Base-by-base conservation (phyloP, 2,329 filamentous ascomycete genomes). In the Bipolaris victoriae region DNA sequence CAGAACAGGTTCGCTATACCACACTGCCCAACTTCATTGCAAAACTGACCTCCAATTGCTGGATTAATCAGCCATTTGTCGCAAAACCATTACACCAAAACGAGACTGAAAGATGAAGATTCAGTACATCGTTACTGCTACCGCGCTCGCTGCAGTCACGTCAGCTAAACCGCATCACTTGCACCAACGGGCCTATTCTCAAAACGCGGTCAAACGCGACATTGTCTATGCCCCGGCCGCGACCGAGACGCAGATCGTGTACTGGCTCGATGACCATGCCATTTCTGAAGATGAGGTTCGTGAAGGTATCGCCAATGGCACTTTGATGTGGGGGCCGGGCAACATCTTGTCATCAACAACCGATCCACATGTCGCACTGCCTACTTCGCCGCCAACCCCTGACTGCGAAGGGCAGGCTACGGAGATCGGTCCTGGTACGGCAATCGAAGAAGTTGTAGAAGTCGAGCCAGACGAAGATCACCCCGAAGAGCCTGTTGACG, bases 251-350 rank as follows among this genome's bases (percentile, higher is more conserved):
- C 84, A 88, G 65, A 86, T 88, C 54, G 84, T 89, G 55, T 97
- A 93, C 78, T 83, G 89, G 73, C 80, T 93, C 52, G 85, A 89
- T 59, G 89, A 88, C 59, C 67, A 87, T 70, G 62, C 79, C 33
- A 83, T 96, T 65, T 80, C 81, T 51, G 78, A 84, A 58, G 77
- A 84, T 0, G 84, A 92, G 58, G 92, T 92, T 52, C 83, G 89
- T 78, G 74, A 85, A 53, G 91, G 92, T 63, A 83, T 98, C 66
- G 79, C 83, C 55, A 84, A 88, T 60, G 90, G 92, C 50, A 84
- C 85, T 45, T 73, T 86, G 44, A 76, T 82, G 58, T 95, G 87
- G 80, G 81, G 89, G 45, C 80, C 90, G 47, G 80, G 89, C 44
- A 85, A 86, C 64, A 84, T 66, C 29, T 70, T 79, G n/a, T 75